Evolutionary conservation across 2,329 filamentous ascomycete genomes (phyloP).

Genomic region (Lecanicillium sp.): DNA sequence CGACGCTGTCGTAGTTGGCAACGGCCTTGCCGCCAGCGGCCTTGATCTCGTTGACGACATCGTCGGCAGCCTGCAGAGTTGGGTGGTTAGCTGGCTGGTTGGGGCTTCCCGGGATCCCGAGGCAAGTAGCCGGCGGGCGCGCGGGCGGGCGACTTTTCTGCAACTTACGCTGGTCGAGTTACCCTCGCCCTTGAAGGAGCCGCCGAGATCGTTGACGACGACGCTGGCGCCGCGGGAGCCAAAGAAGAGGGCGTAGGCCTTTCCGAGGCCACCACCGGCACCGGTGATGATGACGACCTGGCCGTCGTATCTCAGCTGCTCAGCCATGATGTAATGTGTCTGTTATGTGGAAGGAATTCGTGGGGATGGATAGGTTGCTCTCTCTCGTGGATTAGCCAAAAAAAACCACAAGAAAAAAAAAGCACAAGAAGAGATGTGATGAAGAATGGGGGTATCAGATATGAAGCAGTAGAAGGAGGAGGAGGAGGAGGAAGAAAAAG

Average conservation of each 20-base stretch:
- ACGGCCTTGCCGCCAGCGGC: constrained; percentile 89
- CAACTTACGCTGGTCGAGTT: constrained; percentile 69
- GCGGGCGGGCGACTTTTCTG: neutral
- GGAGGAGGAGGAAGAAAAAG: neutral
- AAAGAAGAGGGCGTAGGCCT: constrained; percentile 84
- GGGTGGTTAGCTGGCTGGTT: constrained; percentile 23
- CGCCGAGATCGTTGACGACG: constrained; percentile 94
- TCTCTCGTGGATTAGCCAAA: constrained; percentile 1
- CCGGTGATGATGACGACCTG: constrained; percentile 80
- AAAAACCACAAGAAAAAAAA: constrained; percentile 6
- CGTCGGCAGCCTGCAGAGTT: constrained; percentile 63
- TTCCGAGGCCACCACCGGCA: constrained; percentile 72
- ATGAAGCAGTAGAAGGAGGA: neutral
- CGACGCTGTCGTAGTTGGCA: constrained; percentile 94
- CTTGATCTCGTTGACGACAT: constrained; percentile 77
- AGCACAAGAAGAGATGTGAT: neutral
- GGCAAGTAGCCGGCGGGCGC: no score
- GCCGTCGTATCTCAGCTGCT: constrained; percentile 72
- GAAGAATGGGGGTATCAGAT: constrained; percentile 7
- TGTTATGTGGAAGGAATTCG: constrained; percentile 16
- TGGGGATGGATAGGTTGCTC: neutral
- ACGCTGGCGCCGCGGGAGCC: constrained; percentile 86
- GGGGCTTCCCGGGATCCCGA: constrained; percentile 4
- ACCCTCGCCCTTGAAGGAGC: constrained; percentile 89
- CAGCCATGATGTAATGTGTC: constrained; percentile 46